Percentiles rank a stretch among this genome's conserved stretches.
These are phyloP conservation scores for Simplicillium sp. DNA, from an alignment of 2,329 filamentous ascomycete species.

Conservation along the genomic window DNA sequence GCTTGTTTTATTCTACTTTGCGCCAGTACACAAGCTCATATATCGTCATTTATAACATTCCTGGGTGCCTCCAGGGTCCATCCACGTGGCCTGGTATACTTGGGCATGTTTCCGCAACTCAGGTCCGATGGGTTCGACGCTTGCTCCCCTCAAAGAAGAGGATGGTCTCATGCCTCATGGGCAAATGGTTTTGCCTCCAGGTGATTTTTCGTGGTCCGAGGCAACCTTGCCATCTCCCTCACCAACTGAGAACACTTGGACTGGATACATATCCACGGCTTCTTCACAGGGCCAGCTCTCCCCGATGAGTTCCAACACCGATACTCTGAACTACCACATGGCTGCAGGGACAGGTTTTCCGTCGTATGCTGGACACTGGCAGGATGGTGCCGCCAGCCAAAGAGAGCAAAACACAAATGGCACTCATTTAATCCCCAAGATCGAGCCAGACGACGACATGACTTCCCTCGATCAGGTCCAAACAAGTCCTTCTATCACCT, in stretches of 20 bases:
- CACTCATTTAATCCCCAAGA: slow-evolving; percentile 39
- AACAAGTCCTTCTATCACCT: slow-evolving; percentile 21
- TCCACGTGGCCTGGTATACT: no score
- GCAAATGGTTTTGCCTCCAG: no score
- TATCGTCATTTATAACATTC: no score
- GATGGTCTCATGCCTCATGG: no score
- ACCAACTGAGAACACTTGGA: background rate
- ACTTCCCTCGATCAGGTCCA: slow-evolving; percentile 44
- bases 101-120: no score
- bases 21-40: no score
- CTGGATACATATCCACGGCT: slow-evolving; percentile 12
- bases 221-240: background rate
- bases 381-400: background rate
- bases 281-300: slow-evolving; percentile 37
- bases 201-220: background rate
- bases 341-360: background rate
- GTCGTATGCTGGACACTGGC: background rate
- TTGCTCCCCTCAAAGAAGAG: no score
- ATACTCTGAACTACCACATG: slow-evolving; percentile 16
- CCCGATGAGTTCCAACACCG: slow-evolving; percentile 41
- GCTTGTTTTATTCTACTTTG: no score
- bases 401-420: slow-evolving; percentile 40
- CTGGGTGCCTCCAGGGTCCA: no score
- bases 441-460: slow-evolving; percentile 47
- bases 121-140: no score